Percentiles rank a stretch among this genome's conserved stretches.
Evolutionary conservation across 441 rosid genomes (phyloP).

Genomic region (Erodium trifolium): DNA sequence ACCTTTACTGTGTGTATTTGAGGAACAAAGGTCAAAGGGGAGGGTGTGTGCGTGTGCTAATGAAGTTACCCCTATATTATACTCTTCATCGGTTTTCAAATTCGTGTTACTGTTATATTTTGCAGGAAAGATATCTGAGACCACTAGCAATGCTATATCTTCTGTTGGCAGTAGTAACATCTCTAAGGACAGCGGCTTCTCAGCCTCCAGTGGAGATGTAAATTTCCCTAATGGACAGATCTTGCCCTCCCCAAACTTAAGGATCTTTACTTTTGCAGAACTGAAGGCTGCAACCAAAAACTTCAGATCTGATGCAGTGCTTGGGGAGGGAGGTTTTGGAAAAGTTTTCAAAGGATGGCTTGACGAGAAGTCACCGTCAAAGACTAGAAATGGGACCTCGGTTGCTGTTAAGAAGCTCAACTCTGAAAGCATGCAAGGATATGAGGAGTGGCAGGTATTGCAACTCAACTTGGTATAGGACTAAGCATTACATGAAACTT

Average conservation of each 20-base stretch:
- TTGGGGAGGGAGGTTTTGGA: slow-evolving; percentile 95
- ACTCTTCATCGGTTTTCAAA: not conserved
- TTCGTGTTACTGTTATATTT: slow-evolving; percentile 11
- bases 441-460: slow-evolving; percentile 88
- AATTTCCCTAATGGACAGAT: slow-evolving; percentile 51
- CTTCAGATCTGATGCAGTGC: slow-evolving; percentile 61
- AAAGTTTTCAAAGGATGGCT: slow-evolving; percentile 91
- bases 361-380: slow-evolving; percentile 53
- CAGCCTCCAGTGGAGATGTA: slow-evolving; percentile 45
- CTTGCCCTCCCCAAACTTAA: slow-evolving; percentile 56
- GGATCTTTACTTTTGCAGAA: slow-evolving; percentile 59
- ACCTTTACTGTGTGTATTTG: too few species aligned
- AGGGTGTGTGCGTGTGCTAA: too few species aligned
- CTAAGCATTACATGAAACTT: not conserved
- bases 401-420: slow-evolving; percentile 82
- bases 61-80: too few species aligned
- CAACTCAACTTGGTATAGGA: slow-evolving; percentile 5
- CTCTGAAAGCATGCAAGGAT: slow-evolving; percentile 80
- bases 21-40: too few species aligned
- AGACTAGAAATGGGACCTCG: slow-evolving; percentile 41
- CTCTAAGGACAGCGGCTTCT: slow-evolving; percentile 51
- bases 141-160: slow-evolving; percentile 43
- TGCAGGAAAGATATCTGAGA: slow-evolving; percentile 40
- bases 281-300: slow-evolving; percentile 60
- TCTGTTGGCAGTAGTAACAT: slow-evolving; percentile 57